Evolutionary conservation across 164 flowering plant species (phyloP), one percentile per base, ranked within the genome.

Genomic region (Magnolia officinalis): DNA sequence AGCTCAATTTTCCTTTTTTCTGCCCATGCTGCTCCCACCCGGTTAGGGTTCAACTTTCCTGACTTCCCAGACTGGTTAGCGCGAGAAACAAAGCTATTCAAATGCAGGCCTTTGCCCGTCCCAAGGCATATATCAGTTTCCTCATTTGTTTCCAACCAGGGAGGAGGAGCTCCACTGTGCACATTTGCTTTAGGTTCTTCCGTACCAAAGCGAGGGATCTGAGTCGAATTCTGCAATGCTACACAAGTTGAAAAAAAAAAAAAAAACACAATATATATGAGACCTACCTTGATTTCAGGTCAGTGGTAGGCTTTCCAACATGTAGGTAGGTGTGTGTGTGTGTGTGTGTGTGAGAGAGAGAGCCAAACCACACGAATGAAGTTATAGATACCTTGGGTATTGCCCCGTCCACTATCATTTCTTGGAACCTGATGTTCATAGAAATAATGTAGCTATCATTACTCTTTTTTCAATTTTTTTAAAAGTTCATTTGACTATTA

Each of bases 1-100:
- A 96, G 50, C 83, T 94, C 96, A 67, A 82, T 78, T 87, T 88
- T 91, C 82, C 99, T 84, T 82, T 80, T 94, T 78, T 96, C 99
- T 73, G 98, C 98, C 98, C 98, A 94, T 78, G 97, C 98, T 81
- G 99, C 97, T 78, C 98, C 99, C 26, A 92, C 97, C 72, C 98
- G 84, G 74, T 89, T 90, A 9, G 94, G 97, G 71, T 96, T 92
- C 82, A 90, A 75, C 71, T 89, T 92, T 11, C 77, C 75, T 50
- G 89, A 80, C 78, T 86, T 91, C 67, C 80, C 75, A 6, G 84
- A 67, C 74, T 81, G 85, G 19, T 76, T 80, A 2, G 45, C 64
- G 10, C 70, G 65, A 50, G 81, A 72, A 58, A 52, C 78, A 77
- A 49, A 11, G 74, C 66, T 78, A 19, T 70, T 76, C 24, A 61